These are phyloP conservation scores for Trifolium dubium DNA, from an alignment of 306 rosid species.

Conservation along the genomic window DNA sequence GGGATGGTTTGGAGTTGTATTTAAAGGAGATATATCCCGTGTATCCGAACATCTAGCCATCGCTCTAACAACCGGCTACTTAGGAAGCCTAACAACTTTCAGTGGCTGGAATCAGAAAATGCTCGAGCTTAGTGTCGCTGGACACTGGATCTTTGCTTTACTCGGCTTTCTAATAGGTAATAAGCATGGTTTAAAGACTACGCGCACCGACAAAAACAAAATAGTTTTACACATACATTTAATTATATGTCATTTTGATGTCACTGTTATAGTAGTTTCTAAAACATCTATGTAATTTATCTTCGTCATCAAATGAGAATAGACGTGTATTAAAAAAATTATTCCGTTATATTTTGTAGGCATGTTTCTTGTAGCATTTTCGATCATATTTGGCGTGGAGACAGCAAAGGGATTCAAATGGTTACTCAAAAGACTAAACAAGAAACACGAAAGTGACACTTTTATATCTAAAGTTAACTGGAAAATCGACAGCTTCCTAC, in stretches of 20 bases:
- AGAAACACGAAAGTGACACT: background rate
- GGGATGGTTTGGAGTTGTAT: slow-evolving; percentile 17
- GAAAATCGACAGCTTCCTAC: background rate
- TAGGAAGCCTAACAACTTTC: slow-evolving; percentile 14
- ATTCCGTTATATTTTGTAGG: background rate
- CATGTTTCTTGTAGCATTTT: background rate
- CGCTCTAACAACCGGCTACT: slow-evolving; percentile 3
- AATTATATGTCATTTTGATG: background rate
- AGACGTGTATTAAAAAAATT: too few species aligned
- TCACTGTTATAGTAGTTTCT: background rate
- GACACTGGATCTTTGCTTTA: background rate
- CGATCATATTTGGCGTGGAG: background rate
- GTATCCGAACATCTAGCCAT: background rate
- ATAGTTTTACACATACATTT: background rate
- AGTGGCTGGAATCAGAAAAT: slow-evolving; percentile 17
- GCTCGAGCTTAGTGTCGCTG: background rate
- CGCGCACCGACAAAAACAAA: background rate
- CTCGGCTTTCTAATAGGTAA: slow-evolving; percentile 6
- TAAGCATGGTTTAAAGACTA: background rate
- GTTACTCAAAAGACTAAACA: background rate
- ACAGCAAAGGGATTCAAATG: background rate
- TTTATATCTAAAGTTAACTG: background rate
- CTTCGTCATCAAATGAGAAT: background rate
- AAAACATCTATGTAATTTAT: too few species aligned
- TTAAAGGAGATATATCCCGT: background rate